Base-by-base conservation (phyloP, 2,329 filamentous ascomycete species). In the Claviceps maximensis region DNA sequence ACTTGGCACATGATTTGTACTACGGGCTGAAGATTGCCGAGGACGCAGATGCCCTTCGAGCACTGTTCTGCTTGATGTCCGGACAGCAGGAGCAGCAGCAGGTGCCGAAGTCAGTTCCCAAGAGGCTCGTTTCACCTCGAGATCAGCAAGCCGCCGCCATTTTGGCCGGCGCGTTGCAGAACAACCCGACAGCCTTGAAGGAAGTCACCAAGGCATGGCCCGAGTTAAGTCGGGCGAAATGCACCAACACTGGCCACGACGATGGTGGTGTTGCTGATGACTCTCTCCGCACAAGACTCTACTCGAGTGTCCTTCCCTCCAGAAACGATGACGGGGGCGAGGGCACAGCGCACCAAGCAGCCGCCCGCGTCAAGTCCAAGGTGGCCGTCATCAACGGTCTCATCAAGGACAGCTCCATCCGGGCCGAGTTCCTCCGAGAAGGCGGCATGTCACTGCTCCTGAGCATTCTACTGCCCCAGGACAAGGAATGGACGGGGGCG, bases 1-100 rank as follows among this genome's bases (percentile, higher is more conserved):
- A 86, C 7, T 68, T 84, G 29, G 77, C 82, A 0, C 82, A 86
- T 64, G 83, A 85, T 64, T 79, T 85, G 57, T 86, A 84, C 69
- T 86, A 84, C 64, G 83, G 83, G 10, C 69, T 82, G 19, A 78
- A 83, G 63, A 74, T 85, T 54, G 72, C 75, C 23, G 76, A 80
- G 62, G 76, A 83, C 57, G 61, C 69, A 2, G 72, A 74, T 2
- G 75, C 75, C 1, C 58, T 83, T 51, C 73, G 72, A 56, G 66
- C 73, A n/a, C 71, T 85, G 2, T 67, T 84, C 55, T 82, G 80
- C 61, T 68, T 82, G 40, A 74, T 81, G 65, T 60, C 63, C 27
- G 55, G 67, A 58, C 46, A 54, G 42, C 53, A 65, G 42, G 8
- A 33, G 9, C 31, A 33, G 27, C 27, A 29, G 27, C 46, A 55